Conservation (phyloP, 352 stramenopile species). For the Phytophthora citrophthora region DNA sequence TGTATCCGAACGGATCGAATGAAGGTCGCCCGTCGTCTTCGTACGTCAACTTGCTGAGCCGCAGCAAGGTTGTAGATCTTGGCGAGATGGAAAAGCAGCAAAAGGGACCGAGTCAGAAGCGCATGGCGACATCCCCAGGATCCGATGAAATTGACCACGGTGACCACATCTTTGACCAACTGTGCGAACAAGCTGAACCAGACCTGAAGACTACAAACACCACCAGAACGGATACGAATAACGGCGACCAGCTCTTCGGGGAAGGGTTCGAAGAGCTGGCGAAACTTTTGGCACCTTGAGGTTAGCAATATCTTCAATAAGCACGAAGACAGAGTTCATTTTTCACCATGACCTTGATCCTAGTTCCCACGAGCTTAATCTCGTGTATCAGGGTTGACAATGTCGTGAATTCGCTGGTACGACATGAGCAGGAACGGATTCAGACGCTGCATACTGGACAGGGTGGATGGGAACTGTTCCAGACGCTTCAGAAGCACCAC, state of each 20-base stretch:
- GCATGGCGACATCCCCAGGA: not conserved
- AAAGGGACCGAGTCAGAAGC: constrained; percentile 24
- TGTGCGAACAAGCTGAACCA: constrained; percentile 80
- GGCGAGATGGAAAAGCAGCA: constrained; percentile 49
- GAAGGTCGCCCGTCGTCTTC: constrained; percentile 69
- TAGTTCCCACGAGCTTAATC: constrained; percentile 16
- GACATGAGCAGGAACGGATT: constrained; percentile 88
- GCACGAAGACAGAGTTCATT: constrained; percentile 1
- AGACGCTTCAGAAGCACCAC: constrained; percentile 87
- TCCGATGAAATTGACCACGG: constrained; percentile 55
- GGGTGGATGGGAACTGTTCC: constrained; percentile 78
- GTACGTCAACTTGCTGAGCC: constrained; percentile 82
- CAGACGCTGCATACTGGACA: constrained; percentile 66
- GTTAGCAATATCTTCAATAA: constrained; percentile 8
- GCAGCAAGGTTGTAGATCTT: constrained; percentile 85
- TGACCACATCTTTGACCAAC: constrained; percentile 81
- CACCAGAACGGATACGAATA: constrained; percentile 13
- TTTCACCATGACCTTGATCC: constrained; percentile 9
- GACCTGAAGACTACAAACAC: constrained; percentile 51
- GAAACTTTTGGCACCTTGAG: constrained; percentile 45
- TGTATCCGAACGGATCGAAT: constrained; percentile 78
- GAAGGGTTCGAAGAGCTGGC: constrained; percentile 58
- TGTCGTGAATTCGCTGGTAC: constrained; percentile 83
- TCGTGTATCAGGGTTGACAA: constrained; percentile 68
- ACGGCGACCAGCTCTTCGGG: constrained; percentile 47